Evolutionary conservation across 139 green algal species (phyloP), one percentile per base, ranked within the genome.

Genomic region (Chlorella ohadii): DNA sequence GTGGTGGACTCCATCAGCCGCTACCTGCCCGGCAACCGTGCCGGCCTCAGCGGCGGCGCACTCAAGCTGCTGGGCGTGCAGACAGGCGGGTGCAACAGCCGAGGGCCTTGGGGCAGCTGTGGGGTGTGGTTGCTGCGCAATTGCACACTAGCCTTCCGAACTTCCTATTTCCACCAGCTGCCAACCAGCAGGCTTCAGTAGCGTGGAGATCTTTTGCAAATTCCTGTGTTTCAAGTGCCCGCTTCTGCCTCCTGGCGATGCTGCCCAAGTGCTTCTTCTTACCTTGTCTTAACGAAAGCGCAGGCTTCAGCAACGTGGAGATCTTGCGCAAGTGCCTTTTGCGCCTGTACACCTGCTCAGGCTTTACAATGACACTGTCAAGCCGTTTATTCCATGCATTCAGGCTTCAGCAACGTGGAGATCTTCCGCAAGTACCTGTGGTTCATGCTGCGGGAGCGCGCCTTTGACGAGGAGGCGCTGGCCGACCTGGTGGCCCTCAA

Each of bases 301-400:
- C 88, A 5, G 93, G 94, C 34, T 99, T 99, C 92, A 93, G 88
- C 12, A n/a, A 84, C 16, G 89, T 90, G 25, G 95, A 98, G 90
- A 85, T 98, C 47, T 98, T 99, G 89, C 89, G 97, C 65, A 99
- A 99, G 91, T 99, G 98, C 88, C 83, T 99, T n/a, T n/a, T n/a
- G n/a, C n/a, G n/a, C n/a, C n/a, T n/a, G n/a, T n/a, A n/a, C n/a
- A n/a, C n/a, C n/a, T n/a, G n/a, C n/a, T n/a, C n/a, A n/a, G n/a
- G n/a, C n/a, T n/a, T n/a, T n/a, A n/a, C n/a, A n/a, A n/a, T n/a
- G n/a, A n/a, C n/a, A n/a, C n/a, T n/a, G n/a, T n/a, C n/a, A n/a
- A n/a, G n/a, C n/a, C n/a, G n/a, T n/a, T n/a, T n/a, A n/a, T n/a
- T n/a, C n/a, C n/a, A n/a, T n/a, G n/a, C n/a, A n/a, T n/a, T n/a